phyloP scores from a whole-genome alignment of 495 filamentous ascomycete genomes.

The Neurospora sp. region DNA sequence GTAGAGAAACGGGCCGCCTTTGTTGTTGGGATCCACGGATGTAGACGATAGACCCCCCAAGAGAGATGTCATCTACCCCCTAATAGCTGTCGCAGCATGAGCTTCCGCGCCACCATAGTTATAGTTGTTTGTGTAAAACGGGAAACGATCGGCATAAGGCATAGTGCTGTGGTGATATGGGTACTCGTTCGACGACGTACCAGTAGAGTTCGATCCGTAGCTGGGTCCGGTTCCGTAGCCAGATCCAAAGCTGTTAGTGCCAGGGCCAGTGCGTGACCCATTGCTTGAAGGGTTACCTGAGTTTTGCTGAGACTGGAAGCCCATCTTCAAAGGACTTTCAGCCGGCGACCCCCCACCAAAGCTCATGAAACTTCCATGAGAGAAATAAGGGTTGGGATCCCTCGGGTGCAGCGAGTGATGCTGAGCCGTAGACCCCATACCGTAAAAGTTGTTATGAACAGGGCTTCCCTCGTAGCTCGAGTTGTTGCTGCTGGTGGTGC shows the following conservation, averaged over 20 bases:
- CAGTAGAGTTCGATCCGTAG: conserved; percentile 15
- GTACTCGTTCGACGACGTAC: conserved; percentile 31
- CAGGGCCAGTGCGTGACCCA: neutral
- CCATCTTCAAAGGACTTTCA: conserved; percentile 17
- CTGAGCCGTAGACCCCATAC: conserved; percentile 23
- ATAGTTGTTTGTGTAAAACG: conserved; percentile 15
- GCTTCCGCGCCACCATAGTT: conserved; percentile 18
- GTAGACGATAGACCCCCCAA: neutral
- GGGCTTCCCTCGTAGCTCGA: conserved; percentile 31
- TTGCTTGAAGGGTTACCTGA: conserved; percentile 7
- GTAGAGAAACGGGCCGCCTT: neutral
- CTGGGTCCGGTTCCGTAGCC: neutral
- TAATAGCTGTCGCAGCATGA: conserved; percentile 32
- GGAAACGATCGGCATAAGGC: conserved; percentile 25
- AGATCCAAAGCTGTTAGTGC: neutral
- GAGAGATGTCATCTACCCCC: conserved; percentile 8
- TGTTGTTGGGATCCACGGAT: neutral
- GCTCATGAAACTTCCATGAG: conserved; percentile 5
- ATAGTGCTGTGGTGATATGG: conserved; percentile 21
- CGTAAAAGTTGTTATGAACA: conserved; percentile 21
- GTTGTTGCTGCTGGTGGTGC: conserved; percentile 20
- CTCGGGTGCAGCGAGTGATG: conserved; percentile 27
- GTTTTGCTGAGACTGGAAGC: conserved; percentile 7
- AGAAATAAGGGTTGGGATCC: conserved; percentile 27
- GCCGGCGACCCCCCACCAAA: conserved; percentile 18